Evolutionary conservation across 441 rosid species (phyloP), one percentile per base, ranked within the genome.

Genomic region (Pelargonium myrrhifolium): DNA sequence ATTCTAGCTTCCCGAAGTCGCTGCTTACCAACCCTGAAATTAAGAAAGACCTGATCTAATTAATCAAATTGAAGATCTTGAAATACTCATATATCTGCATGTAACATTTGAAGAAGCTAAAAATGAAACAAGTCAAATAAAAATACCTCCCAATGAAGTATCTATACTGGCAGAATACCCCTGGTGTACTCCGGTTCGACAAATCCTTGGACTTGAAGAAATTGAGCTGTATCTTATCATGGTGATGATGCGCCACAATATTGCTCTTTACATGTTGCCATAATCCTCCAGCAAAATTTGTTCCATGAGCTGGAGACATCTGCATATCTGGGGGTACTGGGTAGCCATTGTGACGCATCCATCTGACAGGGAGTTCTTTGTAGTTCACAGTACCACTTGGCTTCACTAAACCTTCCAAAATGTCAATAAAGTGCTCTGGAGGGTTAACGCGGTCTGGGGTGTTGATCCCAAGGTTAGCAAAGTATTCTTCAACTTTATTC

Each of bases 341-440:
- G 70, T 91, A 94, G 45, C 91, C 87, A 73, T 94, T 94, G 31
- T 94, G 99, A 72, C 91, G 93, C 97, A 94, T 94, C 99, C 99
- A 94, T 65, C 96, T 83, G 26, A 86, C 85, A 0, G 97, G 97
- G 70, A 94, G 89, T 76, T 94, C 89, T 63, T 88, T 84, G 35
- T 73, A 75, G 70, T 78, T 82, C 66, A 87, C 86, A 9, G 85
- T 93, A 10, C 72, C 24, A 21, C 49, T 76, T 47, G 84, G 88
- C 77, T 92, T 94, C 65, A 83, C 65, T 56, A 94, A 87, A 65
- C 99, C 99, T 70, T 94, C 99, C 75, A 94, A 76, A 71, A 94
- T 84, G 78, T 94, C 99, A 51, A 92, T 92, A 84, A 82, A 92
- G 83, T 94, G 87, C 80, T 94, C 97, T 9, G 97, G 99, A 62